These are phyloP conservation scores for Amniculicola lignicola DNA, from an alignment of 495 filamentous ascomycete genomes.

Conservation along the genomic window DNA sequence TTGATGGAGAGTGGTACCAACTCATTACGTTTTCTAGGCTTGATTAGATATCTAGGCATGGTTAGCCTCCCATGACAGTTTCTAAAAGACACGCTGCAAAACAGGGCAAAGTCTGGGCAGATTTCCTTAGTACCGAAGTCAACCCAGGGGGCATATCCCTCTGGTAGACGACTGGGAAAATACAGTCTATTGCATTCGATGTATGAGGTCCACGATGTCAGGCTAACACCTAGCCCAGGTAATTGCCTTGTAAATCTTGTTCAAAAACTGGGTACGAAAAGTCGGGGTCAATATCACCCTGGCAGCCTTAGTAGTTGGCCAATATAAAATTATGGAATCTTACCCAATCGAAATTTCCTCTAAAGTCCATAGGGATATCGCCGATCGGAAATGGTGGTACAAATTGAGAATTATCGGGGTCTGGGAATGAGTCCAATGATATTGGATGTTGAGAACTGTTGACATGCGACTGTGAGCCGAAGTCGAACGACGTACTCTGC, in stretches of 20 bases:
- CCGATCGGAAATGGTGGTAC: background rate
- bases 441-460: background rate
- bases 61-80: too few species aligned
- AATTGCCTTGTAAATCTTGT: background rate
- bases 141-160: too few species aligned
- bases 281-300: background rate
- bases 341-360: background rate
- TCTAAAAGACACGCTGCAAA: too few species aligned
- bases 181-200: too few species aligned
- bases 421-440: too few species aligned
- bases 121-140: too few species aligned
- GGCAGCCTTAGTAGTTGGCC: background rate
- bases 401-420: background rate
- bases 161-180: too few species aligned
- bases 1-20: too few species aligned
- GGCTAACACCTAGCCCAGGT: background rate
- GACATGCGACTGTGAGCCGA: background rate
- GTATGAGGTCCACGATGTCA: too few species aligned
- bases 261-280: background rate
- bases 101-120: too few species aligned
- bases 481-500: background rate
- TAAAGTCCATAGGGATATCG: background rate
- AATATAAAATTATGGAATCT: background rate
- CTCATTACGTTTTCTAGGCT: too few species aligned
- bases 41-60: too few species aligned